Evolutionary conservation across 768 basidiomycete genomes (phyloP).

Genomic region (Roridomyces roridus): DNA sequence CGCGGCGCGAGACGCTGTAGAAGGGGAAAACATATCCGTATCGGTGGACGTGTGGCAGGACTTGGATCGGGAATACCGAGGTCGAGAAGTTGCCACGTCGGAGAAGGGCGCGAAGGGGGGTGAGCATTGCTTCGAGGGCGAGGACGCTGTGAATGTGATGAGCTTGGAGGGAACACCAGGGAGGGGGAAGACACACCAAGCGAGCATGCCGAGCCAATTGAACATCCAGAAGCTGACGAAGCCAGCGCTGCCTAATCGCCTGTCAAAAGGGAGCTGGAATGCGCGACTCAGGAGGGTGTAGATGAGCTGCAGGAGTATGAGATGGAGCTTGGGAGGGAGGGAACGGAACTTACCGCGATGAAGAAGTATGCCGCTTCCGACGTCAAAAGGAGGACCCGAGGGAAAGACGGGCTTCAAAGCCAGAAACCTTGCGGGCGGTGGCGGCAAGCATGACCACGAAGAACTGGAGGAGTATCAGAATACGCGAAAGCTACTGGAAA

Average conservation of each 20-base stretch:
- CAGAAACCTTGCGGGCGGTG: conserved; percentile 42
- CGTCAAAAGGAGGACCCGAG: too few relatives aligned
- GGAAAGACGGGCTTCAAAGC: conserved; percentile 39
- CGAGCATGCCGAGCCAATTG: conserved; percentile 60
- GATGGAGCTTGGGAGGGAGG: background rate
- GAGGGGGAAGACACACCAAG: conserved; percentile 46
- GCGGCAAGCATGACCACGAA: conserved; percentile 44
- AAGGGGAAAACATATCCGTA: conserved; percentile 78
- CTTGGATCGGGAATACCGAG: conserved; percentile 65
- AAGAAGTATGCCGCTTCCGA: too few relatives aligned
- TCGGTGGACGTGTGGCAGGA: conserved; percentile 60
- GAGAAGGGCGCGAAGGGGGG: conserved; percentile 70
- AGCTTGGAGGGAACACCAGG: too few relatives aligned
- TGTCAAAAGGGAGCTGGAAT: conserved; percentile 50
- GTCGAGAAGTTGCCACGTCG: conserved; percentile 64
- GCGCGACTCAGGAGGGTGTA: too few relatives aligned
- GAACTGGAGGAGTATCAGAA: too few relatives aligned
- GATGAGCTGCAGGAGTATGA: conserved; percentile 8
- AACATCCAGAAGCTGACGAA: conserved; percentile 76
- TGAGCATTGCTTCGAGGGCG: too few relatives aligned
- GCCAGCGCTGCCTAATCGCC: conserved; percentile 56
- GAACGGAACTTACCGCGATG: too few relatives aligned
- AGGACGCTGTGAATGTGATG: conserved; percentile 46
- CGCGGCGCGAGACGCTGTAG: conserved; percentile 73
- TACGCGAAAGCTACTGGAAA: too few relatives aligned